These are phyloP conservation scores for Ramaria sp. DNA, from an alignment of 768 basidiomycete genomes.

Conservation along the genomic window DNA sequence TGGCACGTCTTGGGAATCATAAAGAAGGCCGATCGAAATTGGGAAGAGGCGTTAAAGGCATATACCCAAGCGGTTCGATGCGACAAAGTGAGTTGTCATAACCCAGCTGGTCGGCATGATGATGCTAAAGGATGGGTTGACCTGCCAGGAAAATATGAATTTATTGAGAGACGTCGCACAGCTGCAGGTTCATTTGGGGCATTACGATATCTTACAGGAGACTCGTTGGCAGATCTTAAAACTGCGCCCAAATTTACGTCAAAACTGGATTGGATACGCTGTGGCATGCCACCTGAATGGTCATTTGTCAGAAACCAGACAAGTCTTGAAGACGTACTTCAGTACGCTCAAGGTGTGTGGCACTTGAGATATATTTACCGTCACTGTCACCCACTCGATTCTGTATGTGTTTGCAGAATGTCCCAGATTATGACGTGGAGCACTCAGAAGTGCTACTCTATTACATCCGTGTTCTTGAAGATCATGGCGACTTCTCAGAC, in stretches of 20 bases:
- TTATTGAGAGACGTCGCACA: slow-evolving; percentile 85
- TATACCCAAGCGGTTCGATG: slow-evolving; percentile 83
- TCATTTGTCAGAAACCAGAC: slow-evolving; percentile 57
- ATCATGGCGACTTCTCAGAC: slow-evolving; percentile 49
- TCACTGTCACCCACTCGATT: background rate
- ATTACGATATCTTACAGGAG: slow-evolving; percentile 68
- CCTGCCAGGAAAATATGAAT: slow-evolving; percentile 78
- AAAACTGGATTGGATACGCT: slow-evolving; percentile 85
- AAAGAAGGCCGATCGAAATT: slow-evolving; percentile 90
- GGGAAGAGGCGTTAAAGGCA: slow-evolving; percentile 87
- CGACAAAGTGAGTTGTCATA: slow-evolving; percentile 57
- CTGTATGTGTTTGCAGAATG: slow-evolving; percentile 37
- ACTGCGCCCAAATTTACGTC: slow-evolving; percentile 70
- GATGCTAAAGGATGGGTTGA: background rate
- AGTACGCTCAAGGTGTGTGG: slow-evolving; percentile 52
- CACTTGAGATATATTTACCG: background rate
- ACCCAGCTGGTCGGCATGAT: background rate
- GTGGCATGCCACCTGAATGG: slow-evolving; percentile 83
- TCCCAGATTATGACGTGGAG: slow-evolving; percentile 71
- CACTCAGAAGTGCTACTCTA: slow-evolving; percentile 77
- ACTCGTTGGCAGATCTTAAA: slow-evolving; percentile 74
- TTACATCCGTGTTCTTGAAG: slow-evolving; percentile 63
- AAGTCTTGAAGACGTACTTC: slow-evolving; percentile 64
- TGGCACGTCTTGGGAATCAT: slow-evolving; percentile 98
- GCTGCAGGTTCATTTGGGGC: slow-evolving; percentile 78